Base-by-base conservation (phyloP, 768 basidiomycete genomes). In the Psilocybe sp. region DNA sequence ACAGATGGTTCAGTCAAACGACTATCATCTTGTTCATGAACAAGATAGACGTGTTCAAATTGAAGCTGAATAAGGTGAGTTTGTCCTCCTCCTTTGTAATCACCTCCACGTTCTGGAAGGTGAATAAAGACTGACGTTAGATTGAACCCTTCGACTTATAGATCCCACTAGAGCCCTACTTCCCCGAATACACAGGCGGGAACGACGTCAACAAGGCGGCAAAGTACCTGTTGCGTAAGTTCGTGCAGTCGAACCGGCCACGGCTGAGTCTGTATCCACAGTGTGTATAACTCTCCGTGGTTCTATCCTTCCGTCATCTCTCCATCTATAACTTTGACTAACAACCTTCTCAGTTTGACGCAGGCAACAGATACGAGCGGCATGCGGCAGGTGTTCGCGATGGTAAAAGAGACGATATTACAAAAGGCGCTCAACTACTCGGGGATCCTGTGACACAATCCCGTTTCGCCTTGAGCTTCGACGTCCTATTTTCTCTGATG, bases 141-240 rank as follows among this genome's bases (percentile, higher is more conserved):
- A 7, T 18, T n/a, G n/a, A n/a, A n/a, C n/a, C n/a, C n/a, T 36
- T 8, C n/a, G 31, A 6, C 18, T 3, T n/a, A n/a, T 28, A 86
- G 84, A 79, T 87, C 0, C 87, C 87, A 3, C 67, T 92, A 15
- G 86, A 88, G 53, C 71, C 73, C 38, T 87, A 87, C 64, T 94
- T 93, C 66, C 83, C 90, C 4, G 92, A 94, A 61, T 95, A 95
- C 65, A 88, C 89, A 0, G 91, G 91, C 31, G 92, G 92, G 4
- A 67, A 84, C 3, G 90, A 95, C 60, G 89, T 95, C 66, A 94
- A 92, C 72, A 95, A 95, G 66, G 92, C 92, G 1, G 92, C 93
- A 0, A 93, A 94, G 59, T 96, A 92, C 55, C 93, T 98, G 46
- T 72, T 98, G 34, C 97, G 92, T 93, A 74, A 89, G 60, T 98